Evolutionary conservation across 2,329 filamentous ascomycete species (phyloP), one percentile per base, ranked within the genome.

Genomic region (Colletotrichum sp.): DNA sequence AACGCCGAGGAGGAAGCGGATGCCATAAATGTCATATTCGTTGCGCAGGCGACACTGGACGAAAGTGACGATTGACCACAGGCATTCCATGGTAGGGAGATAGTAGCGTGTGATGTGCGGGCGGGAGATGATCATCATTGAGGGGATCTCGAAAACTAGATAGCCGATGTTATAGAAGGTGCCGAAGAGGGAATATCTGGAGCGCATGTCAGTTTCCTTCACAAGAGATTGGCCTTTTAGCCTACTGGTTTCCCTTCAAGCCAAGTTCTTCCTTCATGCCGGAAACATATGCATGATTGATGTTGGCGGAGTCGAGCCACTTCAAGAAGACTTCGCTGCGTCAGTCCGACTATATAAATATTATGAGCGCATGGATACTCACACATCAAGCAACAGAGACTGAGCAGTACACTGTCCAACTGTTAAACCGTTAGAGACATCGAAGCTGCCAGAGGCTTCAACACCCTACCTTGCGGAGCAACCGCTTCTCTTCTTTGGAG

Each of bases 231-330:
- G 18, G 5, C 5, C 1, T 28, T 7, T 7, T 2, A 9, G 10
- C 34, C 15, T 68, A 79, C 76, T 85, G 77, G 30, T 83, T 83
- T 5, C 82, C 83, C 7, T 82, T 75, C 44, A 85, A 78, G 3
- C 78, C 49, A 2, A 84, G 78, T 4, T 84, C 82, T 57, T 83
- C 81, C n/a, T 84, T 83, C 84, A 86, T 85, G 2, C 85, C 85
- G 1, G 81, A 83, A 18, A 83, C 80, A 60, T 86, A 86, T 7
- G 84, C 85, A 36, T 81, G 82, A 72, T 80, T 82, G 77, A 81
- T 59, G 3, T 59, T 59, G 24, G 79, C 57, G 79, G 81, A 30
- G 74, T 85, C 83, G 5, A 85, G 83, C 72, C 81, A 84, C 55
- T 85, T 85, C 68, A 84, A 80, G 36, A 63, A 77, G 70, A 71